phyloP scores from a whole-genome alignment of 1,139 yeast genomes.

The Kazachstania sp. region DNA sequence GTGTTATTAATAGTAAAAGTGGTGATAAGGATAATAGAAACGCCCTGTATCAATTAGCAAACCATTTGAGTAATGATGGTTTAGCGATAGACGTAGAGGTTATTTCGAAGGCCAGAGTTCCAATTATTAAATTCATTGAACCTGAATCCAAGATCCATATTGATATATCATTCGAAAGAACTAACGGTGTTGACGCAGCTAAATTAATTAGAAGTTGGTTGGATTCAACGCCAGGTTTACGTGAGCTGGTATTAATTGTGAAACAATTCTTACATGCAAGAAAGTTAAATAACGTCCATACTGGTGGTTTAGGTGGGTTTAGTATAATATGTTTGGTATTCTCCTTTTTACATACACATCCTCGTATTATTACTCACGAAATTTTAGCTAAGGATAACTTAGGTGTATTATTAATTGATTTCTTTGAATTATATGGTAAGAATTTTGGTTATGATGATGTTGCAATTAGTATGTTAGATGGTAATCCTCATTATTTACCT shows the following conservation, averaged over 20 bases:
- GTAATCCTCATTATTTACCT: constrained; percentile 47
- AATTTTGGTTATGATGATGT: constrained; percentile 82
- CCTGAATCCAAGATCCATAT: constrained; percentile 64
- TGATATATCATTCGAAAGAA: constrained; percentile 86
- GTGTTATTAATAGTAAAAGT: constrained; percentile 67
- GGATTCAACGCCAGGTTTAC: constrained; percentile 61
- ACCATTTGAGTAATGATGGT: constrained; percentile 52
- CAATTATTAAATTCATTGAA: constrained; percentile 88
- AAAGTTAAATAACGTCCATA: constrained; percentile 80
- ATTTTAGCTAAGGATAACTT: constrained; percentile 67
- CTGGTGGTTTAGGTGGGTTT: constrained; percentile 95
- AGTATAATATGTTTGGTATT: constrained; percentile 83
- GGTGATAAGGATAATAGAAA: constrained; percentile 63
- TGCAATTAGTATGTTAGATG: constrained; percentile 54
- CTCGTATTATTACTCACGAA: constrained; percentile 59
- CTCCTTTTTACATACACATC: constrained; percentile 74
- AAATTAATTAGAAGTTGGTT: constrained; percentile 72
- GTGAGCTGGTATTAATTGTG: constrained; percentile 79
- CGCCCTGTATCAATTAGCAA: constrained; percentile 64
- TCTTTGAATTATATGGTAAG: constrained; percentile 87
- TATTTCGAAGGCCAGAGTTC: constrained; percentile 91
- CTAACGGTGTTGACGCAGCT: constrained; percentile 83
- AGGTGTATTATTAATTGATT: constrained; percentile 84
- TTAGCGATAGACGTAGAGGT: constrained; percentile 75
- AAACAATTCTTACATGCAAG: constrained; percentile 82